Evolutionary conservation across 148 eudicot genomes (phyloP), one percentile per base, ranked within the genome.

Genomic region (Silene conica): DNA sequence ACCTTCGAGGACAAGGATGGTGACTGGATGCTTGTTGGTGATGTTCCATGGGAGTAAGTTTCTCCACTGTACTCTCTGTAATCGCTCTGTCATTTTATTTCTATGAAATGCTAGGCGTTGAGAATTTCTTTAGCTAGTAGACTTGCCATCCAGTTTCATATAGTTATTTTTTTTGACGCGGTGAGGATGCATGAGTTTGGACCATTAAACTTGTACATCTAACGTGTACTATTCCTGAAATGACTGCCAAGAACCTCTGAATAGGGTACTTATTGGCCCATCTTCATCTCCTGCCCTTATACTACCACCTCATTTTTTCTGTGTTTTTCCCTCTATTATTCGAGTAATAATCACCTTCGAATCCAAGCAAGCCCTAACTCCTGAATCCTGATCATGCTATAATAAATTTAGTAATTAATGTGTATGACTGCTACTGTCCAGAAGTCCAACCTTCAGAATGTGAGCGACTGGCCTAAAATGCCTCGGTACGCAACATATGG

Each of bases 1-100:
- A 89, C 93, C 3, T 92, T 87, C 31, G 98, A 92, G 79, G 98
- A 92, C 76, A 92, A 90, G 83, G 98, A 92, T 69, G 92, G 87
- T 58, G 92, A 89, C 25, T 89, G 90, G 92, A 89, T 89, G 92
- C 92, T 89, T 71, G 92, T 89, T 9, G 92, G 92, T 72, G 92
- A 89, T 80, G 92, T 89, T 63, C 92, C 92, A 14, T 89, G 92
- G 92, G 88, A 89, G 92, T 89, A 83, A 81, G 92, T 56, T 67
- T 66, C 7, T 38, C 59, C 69, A 20, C 6, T 23, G 11, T 5
- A 31, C 1, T 63, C 54, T 54, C 66, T 28, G 22, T 69, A 18
- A 7, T 48, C 18, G 26, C 50, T 21, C 1, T 3, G 0, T 2
- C 23, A 15, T 20, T 55, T 23, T 48, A 10, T 23, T 55, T 38